Base-by-base conservation (phyloP, 495 filamentous ascomycete species). In the Aspergillus sparsus region DNA sequence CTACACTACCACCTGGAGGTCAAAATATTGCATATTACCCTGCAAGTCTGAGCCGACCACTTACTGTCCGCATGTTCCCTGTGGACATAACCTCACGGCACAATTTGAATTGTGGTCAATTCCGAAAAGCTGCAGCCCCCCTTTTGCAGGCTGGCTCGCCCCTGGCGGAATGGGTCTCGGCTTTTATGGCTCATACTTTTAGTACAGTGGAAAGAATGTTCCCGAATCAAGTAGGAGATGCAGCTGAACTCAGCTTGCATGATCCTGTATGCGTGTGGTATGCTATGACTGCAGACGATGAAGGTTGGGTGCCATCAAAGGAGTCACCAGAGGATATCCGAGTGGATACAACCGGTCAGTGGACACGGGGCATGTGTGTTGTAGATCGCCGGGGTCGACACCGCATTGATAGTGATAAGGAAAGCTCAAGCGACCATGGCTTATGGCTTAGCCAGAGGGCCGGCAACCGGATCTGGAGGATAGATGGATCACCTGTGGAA, bases 261-360 rank as follows among this genome's bases (percentile, higher is more conserved):
- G 94, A 99, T 68, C 93, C 93, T 9, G 73, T 97, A 21, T 89
- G 85, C 59, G 79, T 98, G 6, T 97, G 91, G 90, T 95, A 95
- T 68, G 86, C 89, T 66, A 71, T 95, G 44, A 87, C 86, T 1
- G 70, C 68, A 1, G 72, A 77, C 9, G 74, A 76, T 55, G 57
- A 70, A 9, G 63, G 69, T 1, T 80, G 78, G 77, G 68, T 64
- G 32, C 82, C 85, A 69, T 63, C 69, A 2, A 46, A 68, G 32
- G 68, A 58, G 2, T 75, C 72, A 33, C 74, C 71, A 2, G 77
- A 84, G 70, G 94, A 98, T 73, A 87, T 98, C 53, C 81, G 94
- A 12, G 77, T 98, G 27, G 94, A 98, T 71, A 90, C 90, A 1
- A 69, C 81, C 34, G 94, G 94, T 6, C 93, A 98, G 74, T 98